These are phyloP conservation scores for Ceratobasidium sp. DNA, from an alignment of 1,284 basidiomycete species.

Conservation along the genomic window DNA sequence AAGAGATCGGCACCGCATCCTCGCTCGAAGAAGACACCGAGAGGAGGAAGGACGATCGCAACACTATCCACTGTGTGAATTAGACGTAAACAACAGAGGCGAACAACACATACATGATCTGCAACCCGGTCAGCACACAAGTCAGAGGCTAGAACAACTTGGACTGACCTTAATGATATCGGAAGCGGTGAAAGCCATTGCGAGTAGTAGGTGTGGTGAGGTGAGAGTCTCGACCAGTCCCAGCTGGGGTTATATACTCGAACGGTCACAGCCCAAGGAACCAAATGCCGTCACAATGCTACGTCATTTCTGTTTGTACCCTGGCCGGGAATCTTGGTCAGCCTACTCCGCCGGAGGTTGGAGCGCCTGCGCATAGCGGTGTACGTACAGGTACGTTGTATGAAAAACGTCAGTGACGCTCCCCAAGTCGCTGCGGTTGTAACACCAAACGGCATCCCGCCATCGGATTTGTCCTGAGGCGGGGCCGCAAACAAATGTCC, in stretches of 20 bases:
- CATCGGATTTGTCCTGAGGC: neutral
- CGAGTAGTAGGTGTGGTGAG: conserved; percentile 39
- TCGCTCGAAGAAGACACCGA: conserved; percentile 80
- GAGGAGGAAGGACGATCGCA: conserved; percentile 75
- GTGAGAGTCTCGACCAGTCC: conserved; percentile 4
- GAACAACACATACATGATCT: conserved; percentile 50
- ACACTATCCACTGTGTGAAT: conserved; percentile 44
- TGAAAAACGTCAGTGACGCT: neutral
- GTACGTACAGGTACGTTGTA: no score
- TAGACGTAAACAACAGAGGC: neutral
- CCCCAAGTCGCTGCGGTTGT: neutral
- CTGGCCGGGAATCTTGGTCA: no score
- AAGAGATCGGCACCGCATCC: conserved; percentile 74
- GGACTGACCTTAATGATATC: conserved; percentile 73
- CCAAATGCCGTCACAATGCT: conserved; percentile 36
- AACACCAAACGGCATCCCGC: neutral
- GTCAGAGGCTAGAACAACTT: neutral
- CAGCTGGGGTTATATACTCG: conserved; percentile 2
- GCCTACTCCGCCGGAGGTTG: no score
- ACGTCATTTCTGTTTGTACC: no score
- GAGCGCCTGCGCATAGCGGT: no score
- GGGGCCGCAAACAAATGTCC: conserved; percentile 1
- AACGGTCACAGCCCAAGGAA: conserved; percentile 1
- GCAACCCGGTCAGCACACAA: conserved; percentile 9
- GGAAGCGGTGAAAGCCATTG: conserved; percentile 72